These are phyloP conservation scores for Pseudoneurospora amorphoporcata DNA, from an alignment of 495 filamentous ascomycete species.

Conservation along the genomic window DNA sequence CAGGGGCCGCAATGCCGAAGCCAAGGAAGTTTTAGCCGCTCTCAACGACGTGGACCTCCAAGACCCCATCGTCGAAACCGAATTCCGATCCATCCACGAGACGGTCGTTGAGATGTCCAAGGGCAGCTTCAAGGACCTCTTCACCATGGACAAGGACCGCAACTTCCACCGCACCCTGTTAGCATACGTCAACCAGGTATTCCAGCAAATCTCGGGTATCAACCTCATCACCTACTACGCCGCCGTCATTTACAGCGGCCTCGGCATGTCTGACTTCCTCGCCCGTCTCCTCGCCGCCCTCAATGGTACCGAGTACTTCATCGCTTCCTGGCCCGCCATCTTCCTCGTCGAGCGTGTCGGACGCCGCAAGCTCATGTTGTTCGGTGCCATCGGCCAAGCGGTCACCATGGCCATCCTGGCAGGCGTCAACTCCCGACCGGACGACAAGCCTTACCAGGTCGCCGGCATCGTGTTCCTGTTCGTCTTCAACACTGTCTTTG, in stretches of 20 bases:
- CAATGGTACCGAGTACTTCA: conserved; percentile 66
- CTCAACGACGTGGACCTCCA: conserved; percentile 45
- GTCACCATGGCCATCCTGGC: conserved; percentile 59
- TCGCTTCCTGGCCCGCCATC: conserved; percentile 61
- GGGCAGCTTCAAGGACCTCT: conserved; percentile 55
- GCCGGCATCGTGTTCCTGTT: conserved; percentile 47
- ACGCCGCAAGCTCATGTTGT: conserved; percentile 61
- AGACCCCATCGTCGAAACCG: conserved; percentile 46
- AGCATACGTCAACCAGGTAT: conserved; percentile 5
- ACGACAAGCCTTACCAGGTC: conserved; percentile 22
- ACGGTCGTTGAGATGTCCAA: conserved; percentile 62
- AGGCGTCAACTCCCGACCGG: conserved; percentile 26
- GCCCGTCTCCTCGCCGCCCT: conserved; percentile 60
- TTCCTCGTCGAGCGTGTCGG: conserved; percentile 53
- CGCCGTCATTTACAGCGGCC: conserved; percentile 51
- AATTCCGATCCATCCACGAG: conserved; percentile 65
- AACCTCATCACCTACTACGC: conserved; percentile 70
- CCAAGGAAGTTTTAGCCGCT: conserved; percentile 50
- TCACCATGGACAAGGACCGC: conserved; percentile 59
- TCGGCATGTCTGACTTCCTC: conserved; percentile 38
- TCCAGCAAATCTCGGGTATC: conserved; percentile 41
- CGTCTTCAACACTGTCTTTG: conserved; percentile 38
- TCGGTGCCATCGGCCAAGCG: conserved; percentile 60
- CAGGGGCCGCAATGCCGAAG: conserved; percentile 38
- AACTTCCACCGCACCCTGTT: conserved; percentile 52